Conservation (phyloP, 345 rosid species). For the Camelina neglecta region DNA sequence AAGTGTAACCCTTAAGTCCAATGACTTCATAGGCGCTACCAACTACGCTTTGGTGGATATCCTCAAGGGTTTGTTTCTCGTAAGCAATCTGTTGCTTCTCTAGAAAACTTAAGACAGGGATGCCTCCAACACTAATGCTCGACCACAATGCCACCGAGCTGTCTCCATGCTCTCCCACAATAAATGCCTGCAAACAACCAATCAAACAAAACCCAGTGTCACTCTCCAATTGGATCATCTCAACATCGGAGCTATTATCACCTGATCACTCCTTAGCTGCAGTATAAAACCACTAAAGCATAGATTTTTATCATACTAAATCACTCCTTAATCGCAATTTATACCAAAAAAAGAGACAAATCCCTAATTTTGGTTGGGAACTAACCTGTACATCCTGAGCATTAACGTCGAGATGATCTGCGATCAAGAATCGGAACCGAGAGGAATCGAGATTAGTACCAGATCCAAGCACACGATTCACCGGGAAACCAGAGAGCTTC, state of each 20-base stretch:
- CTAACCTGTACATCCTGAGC: constrained; percentile 96
- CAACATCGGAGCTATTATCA: too few species aligned
- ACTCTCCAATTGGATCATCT: too few species aligned
- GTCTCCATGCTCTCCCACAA: constrained; percentile 95
- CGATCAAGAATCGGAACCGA: constrained; percentile 81
- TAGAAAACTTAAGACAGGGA: constrained; percentile 80
- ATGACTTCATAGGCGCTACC: constrained; percentile 86
- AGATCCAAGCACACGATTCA: constrained; percentile 81
- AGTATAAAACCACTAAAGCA: background rate
- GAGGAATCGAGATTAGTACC: constrained; percentile 94
- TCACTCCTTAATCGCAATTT: background rate
- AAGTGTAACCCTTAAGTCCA: constrained; percentile 85
- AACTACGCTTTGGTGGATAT: constrained; percentile 70
- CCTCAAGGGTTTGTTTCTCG: constrained; percentile 79
- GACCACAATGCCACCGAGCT: constrained; percentile 98
- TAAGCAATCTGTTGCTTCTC: constrained; percentile 70
- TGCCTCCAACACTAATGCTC: constrained; percentile 89
- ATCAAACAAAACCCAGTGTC: too few species aligned
- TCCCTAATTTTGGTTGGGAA: background rate
- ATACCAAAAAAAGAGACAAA: background rate
- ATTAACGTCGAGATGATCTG: constrained; percentile 88
- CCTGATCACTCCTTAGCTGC: background rate
- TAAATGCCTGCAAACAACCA: too few species aligned
- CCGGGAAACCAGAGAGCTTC: constrained; percentile 88
- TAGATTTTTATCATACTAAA: background rate